phyloP scores from a whole-genome alignment of 441 rosid genomes.

The Adansonia rubrostipa region DNA sequence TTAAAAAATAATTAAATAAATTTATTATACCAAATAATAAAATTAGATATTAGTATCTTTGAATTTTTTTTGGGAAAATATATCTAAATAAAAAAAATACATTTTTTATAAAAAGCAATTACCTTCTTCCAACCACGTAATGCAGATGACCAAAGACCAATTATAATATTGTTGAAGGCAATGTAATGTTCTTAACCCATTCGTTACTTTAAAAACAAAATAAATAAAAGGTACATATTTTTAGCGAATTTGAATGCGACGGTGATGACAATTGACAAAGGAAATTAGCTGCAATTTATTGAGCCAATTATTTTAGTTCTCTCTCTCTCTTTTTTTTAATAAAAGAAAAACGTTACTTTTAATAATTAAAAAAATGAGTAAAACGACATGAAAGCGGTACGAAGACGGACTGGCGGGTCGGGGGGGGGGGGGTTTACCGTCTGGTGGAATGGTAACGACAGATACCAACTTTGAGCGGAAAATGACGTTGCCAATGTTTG shows the following conservation, averaged over 20 bases:
- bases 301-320: not conserved
- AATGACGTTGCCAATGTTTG: conserved; percentile 35
- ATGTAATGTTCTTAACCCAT: not conserved
- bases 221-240: not conserved
- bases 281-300: not conserved
- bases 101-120: no score
- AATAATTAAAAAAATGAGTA: not conserved
- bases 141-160: no score
- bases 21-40: no score
- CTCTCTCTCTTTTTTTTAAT: no score
- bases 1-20: no score
- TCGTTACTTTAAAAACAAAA: not conserved
- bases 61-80: no score
- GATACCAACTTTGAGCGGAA: conserved; percentile 61
- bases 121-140: no score
- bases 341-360: conserved; percentile 16
- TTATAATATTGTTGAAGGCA: not conserved
- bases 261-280: not conserved
- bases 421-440: conserved; percentile 28
- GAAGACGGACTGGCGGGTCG: not conserved
- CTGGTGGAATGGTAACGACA: conserved; percentile 39
- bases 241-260: not conserved
- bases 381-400: conserved; percentile 30
- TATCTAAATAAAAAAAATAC: no score
- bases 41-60: no score